Evolutionary conservation across 768 basidiomycete genomes (phyloP).

Genomic region (Hericium coralloides): DNA sequence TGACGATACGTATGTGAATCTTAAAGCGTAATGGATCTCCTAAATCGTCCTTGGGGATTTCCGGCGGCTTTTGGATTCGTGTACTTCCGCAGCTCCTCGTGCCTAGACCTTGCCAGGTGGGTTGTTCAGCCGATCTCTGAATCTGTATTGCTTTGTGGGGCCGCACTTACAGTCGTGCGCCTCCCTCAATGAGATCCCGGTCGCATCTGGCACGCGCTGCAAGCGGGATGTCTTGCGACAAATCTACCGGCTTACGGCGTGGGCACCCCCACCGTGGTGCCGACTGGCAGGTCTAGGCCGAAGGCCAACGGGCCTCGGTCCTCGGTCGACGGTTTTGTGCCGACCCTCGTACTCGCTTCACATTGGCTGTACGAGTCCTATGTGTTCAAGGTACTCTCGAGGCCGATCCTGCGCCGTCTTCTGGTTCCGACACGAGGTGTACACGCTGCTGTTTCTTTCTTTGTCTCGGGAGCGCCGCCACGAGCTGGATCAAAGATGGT

Average conservation of each 20-base stretch:
- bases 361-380: background rate
- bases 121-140: too few species aligned
- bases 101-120: too few species aligned
- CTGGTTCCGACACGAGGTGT: background rate
- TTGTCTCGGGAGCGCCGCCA: background rate
- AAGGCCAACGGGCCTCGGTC: background rate
- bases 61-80: background rate
- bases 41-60: background rate
- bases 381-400: background rate
- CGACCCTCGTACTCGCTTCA: background rate
- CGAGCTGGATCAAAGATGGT: background rate
- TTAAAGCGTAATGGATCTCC: background rate
- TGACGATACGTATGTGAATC: background rate
- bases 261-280: background rate
- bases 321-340: background rate
- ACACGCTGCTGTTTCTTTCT: background rate
- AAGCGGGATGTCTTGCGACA: background rate
- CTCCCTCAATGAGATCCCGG: background rate
- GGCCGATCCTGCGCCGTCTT: constrained; percentile 1
- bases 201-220: background rate
- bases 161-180: background rate
- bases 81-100: background rate
- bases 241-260: background rate
- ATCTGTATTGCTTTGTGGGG: background rate
- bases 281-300: background rate